phyloP scores from a whole-genome alignment of 2,329 filamentous ascomycete species.

The Apiospora saccharicola region DNA sequence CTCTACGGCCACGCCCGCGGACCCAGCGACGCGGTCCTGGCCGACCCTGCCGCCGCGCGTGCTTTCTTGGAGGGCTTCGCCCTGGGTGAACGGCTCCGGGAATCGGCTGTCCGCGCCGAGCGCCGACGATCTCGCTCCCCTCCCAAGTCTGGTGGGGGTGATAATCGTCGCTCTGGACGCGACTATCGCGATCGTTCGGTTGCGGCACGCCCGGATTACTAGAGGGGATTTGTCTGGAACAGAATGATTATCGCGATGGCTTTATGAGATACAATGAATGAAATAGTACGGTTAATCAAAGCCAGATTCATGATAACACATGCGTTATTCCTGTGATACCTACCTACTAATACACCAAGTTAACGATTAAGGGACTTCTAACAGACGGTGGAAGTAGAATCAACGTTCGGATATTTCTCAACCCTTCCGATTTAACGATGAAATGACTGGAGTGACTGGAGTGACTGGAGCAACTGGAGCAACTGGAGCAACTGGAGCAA shows the following conservation, averaged over 20 bases:
- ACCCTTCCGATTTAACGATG: too few species aligned
- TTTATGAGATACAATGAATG: not conserved
- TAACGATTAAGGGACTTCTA: too few species aligned
- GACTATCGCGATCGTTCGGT: constrained; percentile 17
- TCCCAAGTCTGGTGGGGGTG: constrained; percentile 1
- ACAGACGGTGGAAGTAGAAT: too few species aligned
- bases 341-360: not conserved
- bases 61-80: constrained; percentile 41
- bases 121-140: constrained; percentile 25
- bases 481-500: too few species aligned
- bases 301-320: too few species aligned
- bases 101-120: constrained; percentile 20
- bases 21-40: constrained; percentile 32
- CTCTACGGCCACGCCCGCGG: constrained; percentile 31
- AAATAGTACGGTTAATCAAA: not conserved
- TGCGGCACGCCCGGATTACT: not conserved
- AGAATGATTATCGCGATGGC: not conserved
- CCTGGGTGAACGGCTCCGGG: constrained; percentile 29
- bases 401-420: too few species aligned
- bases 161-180: not conserved
- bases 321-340: not conserved
- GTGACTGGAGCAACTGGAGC: too few species aligned
- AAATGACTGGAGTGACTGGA: too few species aligned
- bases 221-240: not conserved
- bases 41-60: constrained; percentile 35